phyloP scores from a whole-genome alignment of 1,284 basidiomycete genomes.

The Ganoderma lucidum region DNA sequence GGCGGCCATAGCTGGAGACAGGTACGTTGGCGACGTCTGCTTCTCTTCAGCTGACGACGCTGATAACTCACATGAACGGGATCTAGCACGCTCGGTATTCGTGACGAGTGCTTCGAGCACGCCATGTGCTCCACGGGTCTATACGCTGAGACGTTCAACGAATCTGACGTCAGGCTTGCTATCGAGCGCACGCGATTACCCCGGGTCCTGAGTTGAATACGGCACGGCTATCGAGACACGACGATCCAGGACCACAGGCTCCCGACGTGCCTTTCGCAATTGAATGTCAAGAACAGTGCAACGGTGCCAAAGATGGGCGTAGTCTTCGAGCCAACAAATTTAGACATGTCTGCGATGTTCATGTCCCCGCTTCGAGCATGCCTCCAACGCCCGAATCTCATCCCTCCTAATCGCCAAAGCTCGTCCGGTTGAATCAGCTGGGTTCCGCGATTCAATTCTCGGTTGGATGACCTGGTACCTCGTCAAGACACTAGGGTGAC shows the following conservation, averaged over 20 bases:
- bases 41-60: constrained; percentile 9
- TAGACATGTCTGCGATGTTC: background rate
- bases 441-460: background rate
- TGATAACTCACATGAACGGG: constrained; percentile 5
- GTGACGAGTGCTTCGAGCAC: background rate
- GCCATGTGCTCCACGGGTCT: background rate
- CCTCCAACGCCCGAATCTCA: background rate
- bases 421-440: background rate
- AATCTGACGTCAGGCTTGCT: background rate
- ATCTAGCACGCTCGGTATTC: background rate
- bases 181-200: background rate
- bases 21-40: background rate
- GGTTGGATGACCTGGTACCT: too few species aligned
- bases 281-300: background rate
- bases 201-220: background rate
- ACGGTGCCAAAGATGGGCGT: background rate
- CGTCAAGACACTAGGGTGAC: background rate
- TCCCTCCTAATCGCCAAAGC: background rate
- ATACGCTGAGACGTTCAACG: background rate
- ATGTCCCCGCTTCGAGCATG: background rate
- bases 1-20: background rate
- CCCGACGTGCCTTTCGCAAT: background rate
- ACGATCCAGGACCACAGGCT: background rate
- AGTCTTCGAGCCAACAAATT: background rate
- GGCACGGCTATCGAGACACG: background rate